Evolutionary conservation across 2,329 filamentous ascomycete genomes (phyloP).

Genomic region (Biscogniauxia sp.): DNA sequence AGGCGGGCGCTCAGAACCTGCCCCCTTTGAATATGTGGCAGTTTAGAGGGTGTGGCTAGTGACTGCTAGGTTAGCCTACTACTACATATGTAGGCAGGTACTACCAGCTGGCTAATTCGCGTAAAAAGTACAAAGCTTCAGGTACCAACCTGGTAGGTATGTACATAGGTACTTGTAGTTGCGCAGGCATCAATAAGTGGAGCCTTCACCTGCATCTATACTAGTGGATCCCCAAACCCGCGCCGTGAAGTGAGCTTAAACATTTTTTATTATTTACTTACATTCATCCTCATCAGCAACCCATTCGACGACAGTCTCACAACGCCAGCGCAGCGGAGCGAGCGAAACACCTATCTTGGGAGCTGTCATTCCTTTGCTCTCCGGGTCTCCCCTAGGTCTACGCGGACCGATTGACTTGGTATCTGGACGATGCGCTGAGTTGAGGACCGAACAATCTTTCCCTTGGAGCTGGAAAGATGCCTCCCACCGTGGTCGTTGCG

Average conservation of each 20-base stretch:
- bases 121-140: too few relatives aligned
- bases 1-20: too few relatives aligned
- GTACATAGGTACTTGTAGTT: too few relatives aligned
- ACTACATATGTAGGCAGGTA: too few relatives aligned
- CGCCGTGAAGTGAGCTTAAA: conserved; percentile 3
- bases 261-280: conserved; percentile 26
- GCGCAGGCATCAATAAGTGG: too few relatives aligned
- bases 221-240: conserved; percentile 7
- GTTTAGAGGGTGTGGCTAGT: not conserved
- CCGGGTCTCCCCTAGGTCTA: not conserved
- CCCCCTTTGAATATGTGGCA: not conserved
- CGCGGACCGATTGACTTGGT: not conserved
- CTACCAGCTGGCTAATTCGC: too few relatives aligned
- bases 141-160: too few relatives aligned
- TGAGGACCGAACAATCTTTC: conserved; percentile 2
- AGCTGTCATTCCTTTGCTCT: conserved; percentile 13
- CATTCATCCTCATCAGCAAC: not conserved
- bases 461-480: conserved; percentile 43
- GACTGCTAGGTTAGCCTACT: not conserved
- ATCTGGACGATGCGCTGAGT: conserved; percentile 15
- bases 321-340: conserved; percentile 16
- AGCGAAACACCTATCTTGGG: conserved; percentile 3
- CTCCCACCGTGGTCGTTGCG: conserved; percentile 48
- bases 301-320: conserved; percentile 11
- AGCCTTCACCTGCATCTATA: conserved; percentile 1